A percentile compares a stretch with the other conserved stretches of the same genome.
These are phyloP conservation scores for Plasmodium blacklocki DNA, from an alignment of 169 alveolate genomes.

Conservation along the genomic window DNA sequence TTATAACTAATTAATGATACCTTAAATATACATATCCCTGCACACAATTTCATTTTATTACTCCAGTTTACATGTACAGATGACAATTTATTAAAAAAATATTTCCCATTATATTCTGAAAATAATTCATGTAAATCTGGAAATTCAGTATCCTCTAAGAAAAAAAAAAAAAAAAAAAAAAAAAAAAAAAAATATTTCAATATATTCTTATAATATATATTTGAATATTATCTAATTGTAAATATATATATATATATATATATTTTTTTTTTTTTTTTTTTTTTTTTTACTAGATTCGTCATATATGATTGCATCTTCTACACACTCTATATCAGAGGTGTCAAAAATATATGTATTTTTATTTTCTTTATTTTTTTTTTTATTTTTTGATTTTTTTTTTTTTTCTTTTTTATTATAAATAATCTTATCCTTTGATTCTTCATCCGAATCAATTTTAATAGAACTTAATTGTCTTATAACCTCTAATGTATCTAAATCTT, in stretches of 20 bases:
- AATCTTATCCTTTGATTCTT: not conserved
- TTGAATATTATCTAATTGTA: too few relatives aligned
- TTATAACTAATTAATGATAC: constrained; percentile 3
- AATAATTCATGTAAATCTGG: constrained; percentile 89
- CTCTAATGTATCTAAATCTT: constrained; percentile 30
- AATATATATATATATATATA: too few relatives aligned
- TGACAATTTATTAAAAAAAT: constrained; percentile 86
- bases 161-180: too few relatives aligned
- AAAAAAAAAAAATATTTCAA: not conserved
- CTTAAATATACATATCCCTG: constrained; percentile 91
- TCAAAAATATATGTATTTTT: constrained; percentile 7
- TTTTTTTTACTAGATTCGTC: constrained; percentile 45
- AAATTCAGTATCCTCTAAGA: constrained; percentile 75
- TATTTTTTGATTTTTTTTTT: not conserved
- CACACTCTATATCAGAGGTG: constrained; percentile 41
- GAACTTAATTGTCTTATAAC: constrained; percentile 58
- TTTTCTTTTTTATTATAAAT: constrained; percentile 34
- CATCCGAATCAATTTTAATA: constrained; percentile 35
- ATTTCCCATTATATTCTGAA: constrained; percentile 85
- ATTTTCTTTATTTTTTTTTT: constrained; percentile 19
- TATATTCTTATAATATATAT: too few relatives aligned
- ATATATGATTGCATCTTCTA: constrained; percentile 51
- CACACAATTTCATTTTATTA: constrained; percentile 93
- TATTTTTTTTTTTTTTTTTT: too few relatives aligned
- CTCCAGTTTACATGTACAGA: constrained; percentile 92